Base-by-base conservation (phyloP, 371 early-diverging fungal genomes). In the Dentiscutata heterogama region DNA sequence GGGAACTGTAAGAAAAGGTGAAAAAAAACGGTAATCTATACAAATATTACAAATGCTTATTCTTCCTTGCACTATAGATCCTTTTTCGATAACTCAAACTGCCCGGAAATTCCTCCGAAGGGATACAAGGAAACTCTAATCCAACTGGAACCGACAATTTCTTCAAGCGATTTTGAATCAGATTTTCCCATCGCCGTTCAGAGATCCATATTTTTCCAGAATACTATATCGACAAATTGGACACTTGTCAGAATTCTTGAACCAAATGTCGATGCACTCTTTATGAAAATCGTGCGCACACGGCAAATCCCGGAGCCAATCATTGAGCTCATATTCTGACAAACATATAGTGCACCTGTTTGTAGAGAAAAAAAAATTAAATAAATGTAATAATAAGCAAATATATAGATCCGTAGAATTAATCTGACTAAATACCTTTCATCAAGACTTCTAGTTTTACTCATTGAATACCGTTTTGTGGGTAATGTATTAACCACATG, bases 211-310 rank as follows among this genome's bases (percentile, higher is more conserved):
- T 46, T 42, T 71, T 50, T 72, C 72, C 29, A 29, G 11, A 18
- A 72, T 7, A 27, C 72, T 51, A 53, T 29, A 53, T 27, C 78
- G 64, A 64, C 82, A 81, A 60, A 81, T 63, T 50, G 82, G 82
- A 50, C 82, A 81, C 27, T 63, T 73, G 13, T 50, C 54, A 20
- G 71, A 63, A 51, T 73, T 81, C 31, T 76, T 76, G 10, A 82
- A 39, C 82, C 82, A 82, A 18, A 2, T 50, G 10, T 74, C 82
- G 18, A 82, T 77, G 77, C 82, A 82, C 0, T 76, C 76, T 65
- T 67, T 25, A 54, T 82, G 82, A 50, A 76, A 82, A 67, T 82
- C 67, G 39, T 82, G 82, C n/a, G 75, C 50, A 39, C 82, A 82
- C 13, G 74, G 74, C 31, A 82, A 68, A 27, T 35, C 46, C 51